Conservation (phyloP, 176 grass and related monocot species). For the Oryza punctata region DNA sequence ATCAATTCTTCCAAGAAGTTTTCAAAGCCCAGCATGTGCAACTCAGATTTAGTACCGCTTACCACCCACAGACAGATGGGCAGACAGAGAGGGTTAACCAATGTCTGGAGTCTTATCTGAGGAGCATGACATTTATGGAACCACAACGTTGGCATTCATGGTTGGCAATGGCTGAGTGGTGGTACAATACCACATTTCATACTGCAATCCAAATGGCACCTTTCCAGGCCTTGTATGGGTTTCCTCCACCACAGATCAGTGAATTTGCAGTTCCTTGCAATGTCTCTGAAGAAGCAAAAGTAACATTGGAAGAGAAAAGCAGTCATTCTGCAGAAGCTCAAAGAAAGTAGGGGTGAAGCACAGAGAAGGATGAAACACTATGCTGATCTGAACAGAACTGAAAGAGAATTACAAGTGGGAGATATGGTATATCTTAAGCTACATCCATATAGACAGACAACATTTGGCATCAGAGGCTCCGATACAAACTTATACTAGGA, state of each 20-base stretch:
- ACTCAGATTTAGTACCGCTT: not conserved
- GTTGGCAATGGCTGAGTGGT: not conserved
- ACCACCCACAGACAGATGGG: not conserved
- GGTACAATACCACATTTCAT: not conserved
- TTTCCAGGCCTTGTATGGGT: not conserved
- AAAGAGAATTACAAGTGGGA: not conserved
- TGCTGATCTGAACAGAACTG: not conserved
- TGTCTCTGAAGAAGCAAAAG: not conserved
- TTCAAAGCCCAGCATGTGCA: not conserved
- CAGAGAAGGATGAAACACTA: not conserved
- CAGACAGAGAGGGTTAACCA: not conserved
- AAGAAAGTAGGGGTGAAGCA: not conserved
- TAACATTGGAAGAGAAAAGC: not conserved
- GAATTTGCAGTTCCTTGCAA: not conserved
- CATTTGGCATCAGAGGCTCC: not conserved
- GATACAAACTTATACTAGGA: no score
- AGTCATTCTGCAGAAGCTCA: not conserved
- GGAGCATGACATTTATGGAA: not conserved
- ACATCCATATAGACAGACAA: not conserved
- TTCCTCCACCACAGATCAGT: not conserved
- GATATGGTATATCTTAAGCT: not conserved
- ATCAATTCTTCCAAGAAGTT: not conserved
- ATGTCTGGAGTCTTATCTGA: not conserved
- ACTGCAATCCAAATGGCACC: not conserved
- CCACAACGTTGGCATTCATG: not conserved